These are phyloP conservation scores for Bondarzewia mesenterica DNA, from an alignment of 1,284 basidiomycete genomes.

Conservation along the genomic window DNA sequence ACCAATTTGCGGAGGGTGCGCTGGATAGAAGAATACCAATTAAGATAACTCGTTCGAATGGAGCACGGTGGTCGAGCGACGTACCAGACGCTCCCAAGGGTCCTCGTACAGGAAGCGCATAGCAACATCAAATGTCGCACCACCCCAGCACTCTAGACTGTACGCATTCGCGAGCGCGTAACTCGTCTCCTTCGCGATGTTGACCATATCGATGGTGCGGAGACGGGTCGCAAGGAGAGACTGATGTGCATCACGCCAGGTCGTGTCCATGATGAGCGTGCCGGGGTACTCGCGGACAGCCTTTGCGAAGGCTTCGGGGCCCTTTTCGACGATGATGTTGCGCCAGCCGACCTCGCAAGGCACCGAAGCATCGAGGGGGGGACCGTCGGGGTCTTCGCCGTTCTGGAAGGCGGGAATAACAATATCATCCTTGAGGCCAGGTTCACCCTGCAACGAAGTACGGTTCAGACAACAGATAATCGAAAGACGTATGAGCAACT, in stretches of 20 bases:
- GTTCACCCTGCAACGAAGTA: conserved; percentile 56
- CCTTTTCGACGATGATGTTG: conserved; percentile 97
- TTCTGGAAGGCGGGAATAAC: conserved; percentile 78
- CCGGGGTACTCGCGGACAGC: conserved; percentile 96
- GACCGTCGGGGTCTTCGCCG: conserved; percentile 63
- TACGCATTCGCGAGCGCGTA: conserved; percentile 94
- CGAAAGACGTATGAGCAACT: conserved; percentile 10
- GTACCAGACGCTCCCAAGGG: conserved; percentile 94
- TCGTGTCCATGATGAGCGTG: conserved; percentile 95
- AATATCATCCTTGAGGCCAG: conserved; percentile 89
- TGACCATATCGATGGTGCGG: conserved; percentile 95
- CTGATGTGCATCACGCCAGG: conserved; percentile 99
- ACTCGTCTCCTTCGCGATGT: conserved; percentile 97
- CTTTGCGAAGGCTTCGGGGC: conserved; percentile 97
- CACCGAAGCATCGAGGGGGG: conserved; percentile 70
- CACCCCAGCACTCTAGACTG: conserved; percentile 98
- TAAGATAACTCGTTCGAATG: not conserved
- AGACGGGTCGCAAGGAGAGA: conserved; percentile 95
- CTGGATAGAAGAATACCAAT: conserved; percentile 28
- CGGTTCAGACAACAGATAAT: conserved; percentile 2
- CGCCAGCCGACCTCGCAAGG: conserved; percentile 94
- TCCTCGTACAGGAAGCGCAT: conserved; percentile 99
- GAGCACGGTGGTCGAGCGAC: conserved; percentile 15
- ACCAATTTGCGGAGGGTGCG: conserved; percentile 92
- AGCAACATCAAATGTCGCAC: conserved; percentile 98